Conservation (phyloP, 2,329 filamentous ascomycete genomes). For the Xylaria sp. region DNA sequence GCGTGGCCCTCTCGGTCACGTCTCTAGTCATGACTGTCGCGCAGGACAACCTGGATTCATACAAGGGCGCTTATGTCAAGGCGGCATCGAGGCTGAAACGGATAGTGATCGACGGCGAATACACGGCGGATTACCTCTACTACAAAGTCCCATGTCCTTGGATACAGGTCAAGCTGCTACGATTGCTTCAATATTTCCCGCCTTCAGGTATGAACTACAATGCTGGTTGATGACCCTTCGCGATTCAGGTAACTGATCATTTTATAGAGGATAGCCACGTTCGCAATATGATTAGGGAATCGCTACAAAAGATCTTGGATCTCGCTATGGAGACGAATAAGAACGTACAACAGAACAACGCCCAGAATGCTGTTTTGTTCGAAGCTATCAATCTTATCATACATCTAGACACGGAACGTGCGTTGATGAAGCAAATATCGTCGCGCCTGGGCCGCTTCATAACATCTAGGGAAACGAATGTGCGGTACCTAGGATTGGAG, state of each 20-base stretch:
- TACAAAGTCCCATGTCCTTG: constrained; percentile 99
- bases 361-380: constrained; percentile 95
- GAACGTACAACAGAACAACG: constrained; percentile 99
- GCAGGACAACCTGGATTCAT: constrained; percentile 92
- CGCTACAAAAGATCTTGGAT: constrained; percentile 87
- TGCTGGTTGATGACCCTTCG: background rate
- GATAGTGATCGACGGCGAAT: constrained; percentile 88
- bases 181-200: constrained; percentile 92
- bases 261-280: constrained; percentile 83
- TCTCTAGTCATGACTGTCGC: constrained; percentile 93
- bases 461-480: constrained; percentile 94
- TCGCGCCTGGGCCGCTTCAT: constrained; percentile 91
- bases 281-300: constrained; percentile 87
- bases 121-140: constrained; percentile 89
- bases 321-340: constrained; percentile 91
- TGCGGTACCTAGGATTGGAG: constrained; percentile 91
- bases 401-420: constrained; percentile 92
- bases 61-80: constrained; percentile 92
- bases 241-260: constrained; percentile 30
- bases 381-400: constrained; percentile 99
- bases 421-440: constrained; percentile 95
- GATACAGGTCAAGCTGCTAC: constrained; percentile 93
- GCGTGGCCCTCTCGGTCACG: constrained; percentile 91
- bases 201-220: constrained; percentile 70
- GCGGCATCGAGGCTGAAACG: constrained; percentile 87